These are phyloP conservation scores for Brassica cretica DNA, from an alignment of 345 rosid species.

Conservation along the genomic window DNA sequence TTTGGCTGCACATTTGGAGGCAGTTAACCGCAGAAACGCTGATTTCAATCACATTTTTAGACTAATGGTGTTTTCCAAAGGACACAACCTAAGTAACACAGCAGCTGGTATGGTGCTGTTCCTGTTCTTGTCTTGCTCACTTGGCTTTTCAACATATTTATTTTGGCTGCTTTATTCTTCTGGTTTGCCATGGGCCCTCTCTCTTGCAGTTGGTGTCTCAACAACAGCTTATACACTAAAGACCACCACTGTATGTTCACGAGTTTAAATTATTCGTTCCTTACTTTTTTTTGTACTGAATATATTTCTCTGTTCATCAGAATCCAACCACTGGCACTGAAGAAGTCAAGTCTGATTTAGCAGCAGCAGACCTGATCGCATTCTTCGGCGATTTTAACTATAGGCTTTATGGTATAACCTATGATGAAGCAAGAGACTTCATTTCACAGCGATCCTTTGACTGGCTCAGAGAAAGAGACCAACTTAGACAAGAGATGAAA, in stretches of 20 bases:
- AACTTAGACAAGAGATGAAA: slow-evolving; percentile 91
- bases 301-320: slow-evolving; percentile 16
- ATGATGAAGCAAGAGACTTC: slow-evolving; percentile 96
- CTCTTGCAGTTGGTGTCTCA: slow-evolving; percentile 87
- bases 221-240: slow-evolving; percentile 57
- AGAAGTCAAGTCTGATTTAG: slow-evolving; percentile 72
- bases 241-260: slow-evolving; percentile 61
- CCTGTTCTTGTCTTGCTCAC: slow-evolving; percentile 84
- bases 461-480: slow-evolving; percentile 96
- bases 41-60: slow-evolving; percentile 78
- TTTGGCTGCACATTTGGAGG: slow-evolving; percentile 85
- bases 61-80: slow-evolving; percentile 58
- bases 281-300: slow-evolving; percentile 23
- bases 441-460: slow-evolving; percentile 94
- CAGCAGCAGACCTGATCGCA: slow-evolving; percentile 91
- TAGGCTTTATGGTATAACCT: slow-evolving; percentile 87
- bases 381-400: slow-evolving; percentile 94
- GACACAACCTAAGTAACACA: slow-evolving; percentile 47
- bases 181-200: slow-evolving; percentile 78
- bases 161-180: slow-evolving; percentile 86
- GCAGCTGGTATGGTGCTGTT: slow-evolving; percentile 89
- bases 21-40: slow-evolving; percentile 70
- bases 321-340: slow-evolving; percentile 45
- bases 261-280: neutral
- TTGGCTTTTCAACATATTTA: slow-evolving; percentile 80